These are phyloP conservation scores for Lasiodiplodia hormozganensis DNA, from an alignment of 2,329 filamentous ascomycete genomes.

Conservation along the genomic window DNA sequence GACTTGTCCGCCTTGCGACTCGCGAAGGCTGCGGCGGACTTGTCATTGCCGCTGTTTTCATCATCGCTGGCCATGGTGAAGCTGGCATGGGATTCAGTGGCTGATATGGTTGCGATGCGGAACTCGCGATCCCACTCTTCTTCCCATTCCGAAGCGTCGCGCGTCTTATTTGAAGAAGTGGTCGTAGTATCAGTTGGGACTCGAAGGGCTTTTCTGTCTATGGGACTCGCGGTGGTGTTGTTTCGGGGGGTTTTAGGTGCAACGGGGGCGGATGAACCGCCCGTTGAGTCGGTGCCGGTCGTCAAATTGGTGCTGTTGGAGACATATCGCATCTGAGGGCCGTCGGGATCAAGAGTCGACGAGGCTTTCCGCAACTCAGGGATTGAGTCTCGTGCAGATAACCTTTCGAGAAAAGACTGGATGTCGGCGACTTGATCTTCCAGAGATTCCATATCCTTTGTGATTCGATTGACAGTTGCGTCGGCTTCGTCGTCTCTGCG, in stretches of 20 bases:
- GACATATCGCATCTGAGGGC: neutral
- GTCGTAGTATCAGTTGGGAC: neutral
- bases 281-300: neutral
- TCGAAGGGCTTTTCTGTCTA: neutral
- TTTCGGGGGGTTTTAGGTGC: neutral
- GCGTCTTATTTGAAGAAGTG: neutral
- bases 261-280: neutral
- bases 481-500: constrained; percentile 1
- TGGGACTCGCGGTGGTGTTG: neutral
- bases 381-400: neutral
- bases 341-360: neutral
- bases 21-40: neutral
- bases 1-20: neutral
- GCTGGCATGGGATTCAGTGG: neutral
- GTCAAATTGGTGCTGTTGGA: neutral
- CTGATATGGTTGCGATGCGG: neutral
- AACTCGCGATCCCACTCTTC: neutral
- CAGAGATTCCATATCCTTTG: neutral
- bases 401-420: neutral
- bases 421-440: neutral
- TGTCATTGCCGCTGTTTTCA: neutral
- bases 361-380: neutral
- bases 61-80: neutral
- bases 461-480: neutral
- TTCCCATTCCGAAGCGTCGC: neutral